phyloP scores from a whole-genome alignment of 1,284 basidiomycete genomes.

The Ganoderma lingzhi region DNA sequence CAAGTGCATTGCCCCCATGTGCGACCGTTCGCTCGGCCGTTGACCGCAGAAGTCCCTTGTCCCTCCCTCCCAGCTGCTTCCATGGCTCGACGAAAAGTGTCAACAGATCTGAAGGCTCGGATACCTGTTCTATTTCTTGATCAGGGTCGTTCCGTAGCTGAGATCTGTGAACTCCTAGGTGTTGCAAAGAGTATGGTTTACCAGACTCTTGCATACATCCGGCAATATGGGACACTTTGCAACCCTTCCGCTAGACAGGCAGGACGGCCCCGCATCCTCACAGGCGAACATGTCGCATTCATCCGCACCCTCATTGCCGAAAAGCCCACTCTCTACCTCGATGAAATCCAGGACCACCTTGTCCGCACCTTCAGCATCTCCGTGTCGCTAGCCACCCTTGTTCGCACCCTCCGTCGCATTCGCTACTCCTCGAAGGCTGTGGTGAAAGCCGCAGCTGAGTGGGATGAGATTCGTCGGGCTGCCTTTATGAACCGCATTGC shows the following conservation, averaged over 20 bases:
- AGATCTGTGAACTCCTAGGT: background rate
- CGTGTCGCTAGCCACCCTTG: too few relatives aligned
- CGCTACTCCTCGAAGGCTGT: too few relatives aligned
- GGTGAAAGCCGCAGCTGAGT: too few relatives aligned
- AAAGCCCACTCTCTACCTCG: background rate
- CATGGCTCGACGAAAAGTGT: constrained; percentile 1
- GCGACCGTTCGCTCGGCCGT: too few relatives aligned
- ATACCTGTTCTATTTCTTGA: background rate
- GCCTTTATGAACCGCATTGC: too few relatives aligned
- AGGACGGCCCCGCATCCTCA: background rate
- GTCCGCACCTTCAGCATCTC: too few relatives aligned
- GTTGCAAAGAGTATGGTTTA: background rate
- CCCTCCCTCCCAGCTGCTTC: background rate
- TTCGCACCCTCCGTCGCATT: too few relatives aligned
- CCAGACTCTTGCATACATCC: background rate
- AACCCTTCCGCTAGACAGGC: background rate
- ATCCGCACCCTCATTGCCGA: background rate
- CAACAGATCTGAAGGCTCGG: background rate
- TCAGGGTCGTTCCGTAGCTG: background rate
- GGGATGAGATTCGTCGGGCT: too few relatives aligned
- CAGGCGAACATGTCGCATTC: background rate
- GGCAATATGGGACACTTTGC: background rate
- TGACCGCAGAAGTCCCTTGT: too few relatives aligned
- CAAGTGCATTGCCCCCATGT: background rate
- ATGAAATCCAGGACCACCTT: background rate